phyloP scores from a whole-genome alignment of 352 stramenopile species.

The Phytophthora meadii region DNA sequence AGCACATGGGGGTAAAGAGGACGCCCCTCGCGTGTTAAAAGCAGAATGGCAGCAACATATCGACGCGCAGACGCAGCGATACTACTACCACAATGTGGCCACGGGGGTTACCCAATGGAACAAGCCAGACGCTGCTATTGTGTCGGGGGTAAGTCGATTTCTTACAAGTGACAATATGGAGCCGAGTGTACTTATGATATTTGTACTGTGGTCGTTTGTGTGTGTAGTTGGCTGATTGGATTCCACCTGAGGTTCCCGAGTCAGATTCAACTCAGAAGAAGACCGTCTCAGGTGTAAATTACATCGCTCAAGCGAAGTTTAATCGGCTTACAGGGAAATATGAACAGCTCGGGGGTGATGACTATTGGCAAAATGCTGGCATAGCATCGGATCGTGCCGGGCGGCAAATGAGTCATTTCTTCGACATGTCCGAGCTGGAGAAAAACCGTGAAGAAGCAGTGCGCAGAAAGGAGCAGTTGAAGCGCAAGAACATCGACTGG shows the following conservation, averaged over 20 bases:
- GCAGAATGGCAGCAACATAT: conserved; percentile 87
- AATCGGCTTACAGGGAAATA: conserved; percentile 82
- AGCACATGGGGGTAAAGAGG: conserved; percentile 1
- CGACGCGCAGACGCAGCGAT: conserved; percentile 79
- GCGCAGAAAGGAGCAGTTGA: conserved; percentile 80
- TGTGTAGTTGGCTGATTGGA: conserved; percentile 76
- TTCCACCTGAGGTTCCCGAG: conserved; percentile 60
- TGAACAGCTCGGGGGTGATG: conserved; percentile 67
- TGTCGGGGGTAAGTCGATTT: conserved; percentile 65
- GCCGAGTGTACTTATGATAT: conserved; percentile 3
- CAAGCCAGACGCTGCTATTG: conserved; percentile 69
- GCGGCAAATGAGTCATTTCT: conserved; percentile 90
- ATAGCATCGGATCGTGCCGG: conserved; percentile 74
- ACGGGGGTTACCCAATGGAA: conserved; percentile 85
- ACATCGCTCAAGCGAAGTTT: conserved; percentile 77
- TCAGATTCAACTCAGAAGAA: conserved; percentile 33
- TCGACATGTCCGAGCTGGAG: conserved; percentile 79
- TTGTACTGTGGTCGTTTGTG: conserved; percentile 2
- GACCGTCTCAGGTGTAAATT: conserved; percentile 70
- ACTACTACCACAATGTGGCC: conserved; percentile 87
- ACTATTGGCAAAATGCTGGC: conserved; percentile 69
- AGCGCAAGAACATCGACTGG: conserved; percentile 89
- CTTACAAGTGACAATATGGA: not conserved
- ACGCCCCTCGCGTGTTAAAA: conserved; percentile 25
- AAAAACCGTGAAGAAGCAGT: conserved; percentile 84